Base-by-base conservation (phyloP, 441 rosid species). In the Adansonia grandidieri region DNA sequence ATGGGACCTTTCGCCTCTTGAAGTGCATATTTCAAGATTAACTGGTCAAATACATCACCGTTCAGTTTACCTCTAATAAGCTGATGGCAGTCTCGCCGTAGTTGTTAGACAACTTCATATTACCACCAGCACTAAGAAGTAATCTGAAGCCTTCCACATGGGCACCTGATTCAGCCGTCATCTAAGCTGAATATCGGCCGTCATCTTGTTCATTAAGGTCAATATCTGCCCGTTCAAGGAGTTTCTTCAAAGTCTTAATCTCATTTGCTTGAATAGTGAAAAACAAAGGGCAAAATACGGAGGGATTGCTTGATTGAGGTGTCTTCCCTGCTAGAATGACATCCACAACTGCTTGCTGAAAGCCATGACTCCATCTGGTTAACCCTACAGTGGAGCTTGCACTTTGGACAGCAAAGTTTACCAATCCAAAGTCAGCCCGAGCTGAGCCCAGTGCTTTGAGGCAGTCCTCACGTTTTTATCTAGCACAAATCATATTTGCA, bases 81-180 rank as follows among this genome's bases (percentile, higher is more conserved):
- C 82, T 81, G 67, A 87, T 79, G 17, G 87, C 86, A 2, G 87
- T 87, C 63, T 86, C 83, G 0, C 88, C 85, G 7, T 83, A 68
- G 56, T 70, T 82, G 79, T 86, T 87, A 5, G 51, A 51, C 48
- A 87, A 77, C 44, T 80, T 86, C 2, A 87, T 77, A 40, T 87
- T 65, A 45, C 87, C 88, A 22, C 90, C 90, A 0, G 87, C 86
- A 5, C 76, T 54, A 19, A 87, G 83, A 19, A 87, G 85, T 54
- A 77, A 37, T 57, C 80, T 80, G 66, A 87, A 87, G 71, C 80
- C 84, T 53, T 87, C 88, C 56, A 73, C 79, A 15, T 83, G 81
- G 17, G 85, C 80, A 32, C 74, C 78, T 14, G 80, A 79, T 45
- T 87, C 88, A 68, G 88, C 83, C 69, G 78, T 70, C 87, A 87